Evolutionary conservation across 192 early-diverging fungal genomes (phyloP), one percentile per base, ranked within the genome.

Genomic region (Backusella circina): DNA sequence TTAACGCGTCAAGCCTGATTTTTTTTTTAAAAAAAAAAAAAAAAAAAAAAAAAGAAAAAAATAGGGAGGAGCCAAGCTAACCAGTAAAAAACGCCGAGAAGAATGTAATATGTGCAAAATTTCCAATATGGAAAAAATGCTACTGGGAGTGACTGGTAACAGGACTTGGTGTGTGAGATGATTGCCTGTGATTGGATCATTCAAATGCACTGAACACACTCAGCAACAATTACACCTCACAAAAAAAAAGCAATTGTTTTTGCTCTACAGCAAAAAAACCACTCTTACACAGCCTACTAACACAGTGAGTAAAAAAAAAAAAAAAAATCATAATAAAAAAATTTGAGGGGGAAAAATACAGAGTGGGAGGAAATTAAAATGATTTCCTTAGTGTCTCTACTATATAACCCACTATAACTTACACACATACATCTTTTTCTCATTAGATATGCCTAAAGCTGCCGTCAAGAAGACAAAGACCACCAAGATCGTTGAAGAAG

Each of bases 401-500:
- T 54, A 54, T 54, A 54, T 7, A 54, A 7, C 21, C 51, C 51
- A 23, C 21, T 28, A 23, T 61, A 28, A 61, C 54, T 26, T 61
- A 61, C 26, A 61, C 26, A 61, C 54, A 61, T 57, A 57, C 51
- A 54, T 54, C 51, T 23, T 54, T n/a, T n/a, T n/a, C 47, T n/a
- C 15, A 54, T 21, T 61, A 61, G 54, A 61, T 26, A 73, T 64
- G 57, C 47, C 50, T 37, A 73, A 73, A 57, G 71, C 61, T 57
- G 18, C 74, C n/a, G 33, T 32, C 18, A 75, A 57, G 36, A 36
- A 21, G 13, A 18, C 69, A 7, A 69, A 51, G 16, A 18, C 64
- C n/a, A 15, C 73, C 73, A 33, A n/a, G 10, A 86, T 85, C 84
- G 72, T 72, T 64, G 83, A 77, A 71, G 86, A 89, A 76, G 86